Conservation (phyloP, 495 filamentous ascomycete genomes). For the Daldinia bambusicola region DNA sequence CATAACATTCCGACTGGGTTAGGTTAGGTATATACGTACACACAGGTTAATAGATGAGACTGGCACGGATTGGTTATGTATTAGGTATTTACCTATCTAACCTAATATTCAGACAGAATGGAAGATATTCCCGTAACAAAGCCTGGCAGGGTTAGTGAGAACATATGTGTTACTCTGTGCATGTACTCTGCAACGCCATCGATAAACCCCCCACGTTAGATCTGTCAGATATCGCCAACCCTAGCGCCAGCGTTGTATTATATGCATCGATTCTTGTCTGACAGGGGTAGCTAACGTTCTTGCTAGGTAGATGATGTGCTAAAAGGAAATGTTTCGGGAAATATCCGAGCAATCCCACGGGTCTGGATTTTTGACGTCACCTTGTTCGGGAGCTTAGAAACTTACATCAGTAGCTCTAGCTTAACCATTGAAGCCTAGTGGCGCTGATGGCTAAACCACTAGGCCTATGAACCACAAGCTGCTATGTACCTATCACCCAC, state of each 20-base stretch:
- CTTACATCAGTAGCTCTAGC: background rate
- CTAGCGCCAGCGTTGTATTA: slow-evolving; percentile 28
- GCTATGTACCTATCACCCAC: too few species aligned
- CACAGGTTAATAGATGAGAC: background rate
- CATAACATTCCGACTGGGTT: too few species aligned
- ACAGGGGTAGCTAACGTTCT: background rate
- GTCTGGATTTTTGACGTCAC: slow-evolving; percentile 32
- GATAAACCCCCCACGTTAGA: slow-evolving; percentile 18
- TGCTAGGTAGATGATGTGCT: slow-evolving; percentile 4
- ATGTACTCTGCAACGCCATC: too few species aligned
- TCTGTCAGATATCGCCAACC: slow-evolving; percentile 1
- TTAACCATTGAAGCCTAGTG: slow-evolving; percentile 6
- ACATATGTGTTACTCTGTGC: too few species aligned
- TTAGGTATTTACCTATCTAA: too few species aligned
- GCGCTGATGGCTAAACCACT: background rate
- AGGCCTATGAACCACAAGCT: background rate
- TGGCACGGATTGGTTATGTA: background rate
- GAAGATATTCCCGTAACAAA: background rate
- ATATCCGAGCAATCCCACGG: background rate
- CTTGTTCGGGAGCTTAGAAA: slow-evolving; percentile 29
- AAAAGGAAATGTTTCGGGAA: slow-evolving; percentile 17
- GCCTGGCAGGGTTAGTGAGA: background rate
- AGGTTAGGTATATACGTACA: too few species aligned
- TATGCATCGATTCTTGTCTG: slow-evolving; percentile 7
- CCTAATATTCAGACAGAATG: background rate